phyloP scores from a whole-genome alignment of 345 rosid genomes.

The Eucalyptus viminalis region DNA sequence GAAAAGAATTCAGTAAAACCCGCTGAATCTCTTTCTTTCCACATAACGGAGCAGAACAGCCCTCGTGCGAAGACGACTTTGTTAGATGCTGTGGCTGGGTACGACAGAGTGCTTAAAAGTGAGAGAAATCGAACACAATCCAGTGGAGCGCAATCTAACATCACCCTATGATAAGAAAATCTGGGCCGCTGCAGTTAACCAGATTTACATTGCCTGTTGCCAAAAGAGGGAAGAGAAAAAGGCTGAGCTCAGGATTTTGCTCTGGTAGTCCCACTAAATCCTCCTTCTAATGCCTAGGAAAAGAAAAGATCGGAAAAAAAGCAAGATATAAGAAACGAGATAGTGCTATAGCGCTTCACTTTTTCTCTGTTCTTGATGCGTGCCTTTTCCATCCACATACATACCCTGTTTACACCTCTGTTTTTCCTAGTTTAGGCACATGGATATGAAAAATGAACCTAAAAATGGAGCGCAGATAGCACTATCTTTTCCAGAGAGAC shows the following conservation, averaged over 20 bases:
- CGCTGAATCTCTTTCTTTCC: neutral
- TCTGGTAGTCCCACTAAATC: neutral
- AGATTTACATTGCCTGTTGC: constrained; percentile 13
- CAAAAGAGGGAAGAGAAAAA: neutral
- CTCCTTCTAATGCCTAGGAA: constrained; percentile 6
- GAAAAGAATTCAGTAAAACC: neutral
- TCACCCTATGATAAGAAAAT: constrained; percentile 7
- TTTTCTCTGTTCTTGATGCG: neutral
- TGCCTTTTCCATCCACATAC: neutral
- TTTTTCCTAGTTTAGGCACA: neutral
- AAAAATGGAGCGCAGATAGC: constrained; percentile 62
- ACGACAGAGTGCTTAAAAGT: neutral
- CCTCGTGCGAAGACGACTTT: neutral
- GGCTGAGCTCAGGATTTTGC: neutral
- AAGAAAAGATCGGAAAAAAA: neutral
- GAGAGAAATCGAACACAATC: neutral
- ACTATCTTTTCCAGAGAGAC: constrained; percentile 6
- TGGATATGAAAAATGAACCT: neutral
- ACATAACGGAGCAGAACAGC: neutral
- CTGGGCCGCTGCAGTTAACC: constrained; percentile 1
- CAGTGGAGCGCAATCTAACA: neutral
- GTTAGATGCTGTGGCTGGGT: neutral
- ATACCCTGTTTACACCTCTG: neutral
- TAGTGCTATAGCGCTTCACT: constrained; percentile 52
- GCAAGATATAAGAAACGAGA: constrained; percentile 2